Evolutionary conservation across 441 rosid species (phyloP).

Genomic region (Lepidium campestre): DNA sequence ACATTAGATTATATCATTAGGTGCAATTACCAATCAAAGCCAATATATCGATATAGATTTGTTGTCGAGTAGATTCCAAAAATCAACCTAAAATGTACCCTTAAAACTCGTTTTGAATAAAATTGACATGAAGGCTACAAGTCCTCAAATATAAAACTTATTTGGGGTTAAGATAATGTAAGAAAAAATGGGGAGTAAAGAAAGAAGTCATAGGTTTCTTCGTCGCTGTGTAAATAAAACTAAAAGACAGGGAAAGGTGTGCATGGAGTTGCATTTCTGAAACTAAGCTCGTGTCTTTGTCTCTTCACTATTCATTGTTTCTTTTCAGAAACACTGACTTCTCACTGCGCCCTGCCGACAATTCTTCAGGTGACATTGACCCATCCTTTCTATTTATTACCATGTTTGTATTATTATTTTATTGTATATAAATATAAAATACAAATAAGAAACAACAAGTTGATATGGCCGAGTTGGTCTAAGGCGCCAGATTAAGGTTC

Average conservation of each 20-base stretch:
- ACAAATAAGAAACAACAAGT: background rate
- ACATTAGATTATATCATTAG: too few species aligned
- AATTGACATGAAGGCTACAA: background rate
- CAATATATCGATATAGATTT: too few species aligned
- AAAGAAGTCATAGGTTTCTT: constrained; percentile 25
- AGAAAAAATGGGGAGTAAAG: background rate
- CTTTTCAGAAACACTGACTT: constrained; percentile 9
- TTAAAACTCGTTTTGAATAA: too few species aligned
- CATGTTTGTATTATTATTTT: background rate
- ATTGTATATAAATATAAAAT: background rate
- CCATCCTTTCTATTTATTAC: constrained; percentile 1
- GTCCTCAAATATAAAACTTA: too few species aligned
- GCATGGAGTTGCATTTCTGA: constrained; percentile 16
- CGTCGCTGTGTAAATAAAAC: background rate
- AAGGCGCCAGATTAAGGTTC: constrained; percentile 99
- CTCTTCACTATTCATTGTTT: constrained; percentile 14
- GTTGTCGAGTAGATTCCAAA: background rate
- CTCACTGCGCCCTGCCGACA: constrained; percentile 24
- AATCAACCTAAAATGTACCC: background rate
- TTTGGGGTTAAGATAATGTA: background rate
- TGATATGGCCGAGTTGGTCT: constrained; percentile 99
- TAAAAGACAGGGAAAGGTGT: constrained; percentile 11
- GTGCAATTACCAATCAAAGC: too few species aligned
- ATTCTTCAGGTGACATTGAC: constrained; percentile 30
- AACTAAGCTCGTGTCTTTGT: constrained; percentile 25